Conservation (phyloP, 1,284 basidiomycete genomes). For the Apiotrichum akiyoshidainum region DNA sequence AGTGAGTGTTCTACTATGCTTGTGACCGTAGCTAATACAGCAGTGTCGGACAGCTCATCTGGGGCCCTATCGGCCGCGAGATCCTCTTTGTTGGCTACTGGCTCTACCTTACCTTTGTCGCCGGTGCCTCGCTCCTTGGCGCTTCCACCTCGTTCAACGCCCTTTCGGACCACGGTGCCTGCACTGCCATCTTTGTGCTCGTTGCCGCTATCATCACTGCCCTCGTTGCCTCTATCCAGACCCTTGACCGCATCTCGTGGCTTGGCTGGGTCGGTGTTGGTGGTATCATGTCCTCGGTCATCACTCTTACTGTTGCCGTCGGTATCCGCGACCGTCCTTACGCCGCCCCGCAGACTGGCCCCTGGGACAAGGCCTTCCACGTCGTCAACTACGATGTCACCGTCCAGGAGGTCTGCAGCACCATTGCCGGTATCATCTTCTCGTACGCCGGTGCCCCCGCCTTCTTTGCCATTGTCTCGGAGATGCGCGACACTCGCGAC, state of each 20-base stretch:
- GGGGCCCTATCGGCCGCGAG: constrained; percentile 27
- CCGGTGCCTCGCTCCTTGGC: constrained; percentile 27
- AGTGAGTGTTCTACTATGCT: constrained; percentile 1
- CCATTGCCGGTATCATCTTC: constrained; percentile 36
- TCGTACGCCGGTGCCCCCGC: constrained; percentile 33
- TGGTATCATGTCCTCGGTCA: constrained; percentile 26
- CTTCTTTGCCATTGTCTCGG: constrained; percentile 39
- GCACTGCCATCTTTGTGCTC: constrained; percentile 37
- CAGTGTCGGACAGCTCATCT: constrained; percentile 24
- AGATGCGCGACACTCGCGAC: constrained; percentile 38
- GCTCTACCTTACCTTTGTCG: constrained; percentile 20
- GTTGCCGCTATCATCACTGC: constrained; percentile 29
- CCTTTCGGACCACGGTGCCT: constrained; percentile 31
- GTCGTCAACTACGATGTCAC: constrained; percentile 27
- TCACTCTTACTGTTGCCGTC: constrained; percentile 42
- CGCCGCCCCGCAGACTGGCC: constrained; percentile 32
- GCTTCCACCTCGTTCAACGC: constrained; percentile 36
- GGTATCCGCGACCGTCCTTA: constrained; percentile 42
- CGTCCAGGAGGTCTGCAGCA: constrained; percentile 26
- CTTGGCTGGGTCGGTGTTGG: constrained; percentile 41
- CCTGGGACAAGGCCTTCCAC: constrained; percentile 31
- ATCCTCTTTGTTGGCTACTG: constrained; percentile 29
- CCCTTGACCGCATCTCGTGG: constrained; percentile 35
- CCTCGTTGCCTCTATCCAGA: constrained; percentile 34
- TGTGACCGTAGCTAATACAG: neutral